A percentile compares a stretch with the other conserved stretches of the same genome.
phyloP scores from a whole-genome alignment of 176 grass and related monocot genomes.

The Triticum monococcum region DNA sequence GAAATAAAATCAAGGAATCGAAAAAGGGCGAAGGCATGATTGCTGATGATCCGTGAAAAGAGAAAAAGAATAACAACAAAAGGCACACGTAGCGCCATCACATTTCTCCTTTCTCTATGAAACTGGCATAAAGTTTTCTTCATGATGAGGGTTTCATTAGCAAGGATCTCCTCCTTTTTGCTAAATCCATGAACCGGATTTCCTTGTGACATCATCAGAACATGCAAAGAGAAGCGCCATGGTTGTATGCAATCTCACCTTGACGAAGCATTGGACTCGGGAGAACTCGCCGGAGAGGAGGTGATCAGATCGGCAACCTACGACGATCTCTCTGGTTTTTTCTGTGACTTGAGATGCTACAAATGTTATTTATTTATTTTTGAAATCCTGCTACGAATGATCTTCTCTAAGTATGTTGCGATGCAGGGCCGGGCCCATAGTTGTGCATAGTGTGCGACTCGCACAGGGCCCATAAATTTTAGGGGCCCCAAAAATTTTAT shows the following conservation, averaged over 20 bases:
- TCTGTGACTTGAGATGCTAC: neutral
- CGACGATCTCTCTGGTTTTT: neutral
- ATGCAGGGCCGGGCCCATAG: too few relatives aligned
- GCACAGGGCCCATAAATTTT: too few relatives aligned
- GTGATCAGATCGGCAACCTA: neutral
- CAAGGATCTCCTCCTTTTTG: neutral
- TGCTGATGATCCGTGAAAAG: constrained; percentile 1
- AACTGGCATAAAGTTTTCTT: neutral
- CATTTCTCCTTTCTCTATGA: neutral
- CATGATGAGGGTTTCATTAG: neutral
- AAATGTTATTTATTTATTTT: too few relatives aligned
- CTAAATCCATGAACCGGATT: neutral
- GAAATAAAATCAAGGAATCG: neutral
- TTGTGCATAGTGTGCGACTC: too few relatives aligned
- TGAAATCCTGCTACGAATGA: neutral
- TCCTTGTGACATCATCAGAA: neutral
- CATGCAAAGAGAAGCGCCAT: neutral
- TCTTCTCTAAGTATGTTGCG: neutral
- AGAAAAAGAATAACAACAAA: neutral
- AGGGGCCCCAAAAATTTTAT: too few relatives aligned
- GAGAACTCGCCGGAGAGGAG: neutral
- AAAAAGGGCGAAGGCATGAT: neutral
- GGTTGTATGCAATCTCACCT: neutral
- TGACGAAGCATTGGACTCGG: neutral
- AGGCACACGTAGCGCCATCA: too few relatives aligned